A percentile compares a stretch with the other conserved stretches of the same genome.
These are phyloP conservation scores for Chlamydomonas incerta DNA, from an alignment of 139 green algal species.

Conservation along the genomic window DNA sequence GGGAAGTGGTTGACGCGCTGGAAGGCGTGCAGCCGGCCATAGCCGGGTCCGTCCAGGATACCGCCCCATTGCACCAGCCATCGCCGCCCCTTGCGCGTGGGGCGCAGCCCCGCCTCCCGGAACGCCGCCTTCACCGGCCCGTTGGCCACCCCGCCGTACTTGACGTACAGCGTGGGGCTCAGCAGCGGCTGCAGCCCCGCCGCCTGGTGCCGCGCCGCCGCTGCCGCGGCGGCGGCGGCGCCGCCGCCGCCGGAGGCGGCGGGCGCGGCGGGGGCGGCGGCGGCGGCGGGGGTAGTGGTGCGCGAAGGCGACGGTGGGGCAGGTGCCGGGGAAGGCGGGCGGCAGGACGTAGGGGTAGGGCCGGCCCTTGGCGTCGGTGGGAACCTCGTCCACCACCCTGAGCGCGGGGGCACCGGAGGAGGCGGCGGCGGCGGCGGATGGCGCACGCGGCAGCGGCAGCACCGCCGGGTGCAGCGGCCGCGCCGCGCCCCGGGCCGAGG, in stretches of 20 bases:
- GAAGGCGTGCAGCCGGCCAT: constrained; percentile 53
- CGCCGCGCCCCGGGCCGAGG: neutral
- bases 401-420: neutral
- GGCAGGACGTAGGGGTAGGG: constrained; percentile 54
- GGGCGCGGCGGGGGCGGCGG: no score
- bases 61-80: constrained; percentile 71
- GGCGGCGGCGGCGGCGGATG: neutral
- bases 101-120: constrained; percentile 52
- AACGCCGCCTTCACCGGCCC: constrained; percentile 67
- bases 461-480: constrained; percentile 35
- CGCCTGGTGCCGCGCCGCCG: constrained; percentile 31
- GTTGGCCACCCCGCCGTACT: constrained; percentile 66
- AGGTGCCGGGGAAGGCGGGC: constrained; percentile 47
- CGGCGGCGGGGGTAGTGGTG: neutral
- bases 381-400: neutral
- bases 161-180: constrained; percentile 54
- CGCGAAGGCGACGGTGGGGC: constrained; percentile 54
- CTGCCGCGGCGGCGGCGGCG: no score
- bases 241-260: no score
- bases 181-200: constrained; percentile 48
- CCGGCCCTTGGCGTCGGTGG: constrained; percentile 42
- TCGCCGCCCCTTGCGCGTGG: constrained; percentile 43
- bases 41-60: constrained; percentile 48
- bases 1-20: constrained; percentile 81
- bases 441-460: neutral